Percentiles rank a stretch among this genome's conserved stretches.
phyloP scores from a whole-genome alignment of 2,329 filamentous ascomycete genomes.

The Ophiobolus disseminans region DNA sequence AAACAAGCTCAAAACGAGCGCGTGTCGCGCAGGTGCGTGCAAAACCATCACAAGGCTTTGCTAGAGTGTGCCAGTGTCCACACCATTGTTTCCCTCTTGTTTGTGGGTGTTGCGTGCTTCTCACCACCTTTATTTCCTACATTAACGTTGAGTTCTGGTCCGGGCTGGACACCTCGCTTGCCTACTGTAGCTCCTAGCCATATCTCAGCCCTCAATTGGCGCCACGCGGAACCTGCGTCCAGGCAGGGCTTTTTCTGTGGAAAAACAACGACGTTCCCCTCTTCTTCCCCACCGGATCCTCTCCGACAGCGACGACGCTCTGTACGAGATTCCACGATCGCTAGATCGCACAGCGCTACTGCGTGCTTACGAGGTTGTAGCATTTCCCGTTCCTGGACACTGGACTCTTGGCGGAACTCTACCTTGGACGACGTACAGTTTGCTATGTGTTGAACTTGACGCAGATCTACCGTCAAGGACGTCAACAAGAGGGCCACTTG shows the following conservation, averaged over 20 bases:
- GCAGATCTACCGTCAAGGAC: too few species aligned
- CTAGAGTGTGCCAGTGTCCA: too few species aligned
- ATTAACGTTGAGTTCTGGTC: not conserved
- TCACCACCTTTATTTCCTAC: not conserved
- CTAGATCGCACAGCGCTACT: not conserved
- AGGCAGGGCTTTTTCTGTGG: too few species aligned
- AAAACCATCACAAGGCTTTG: too few species aligned
- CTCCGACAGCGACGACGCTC: not conserved
- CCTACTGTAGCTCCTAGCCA: not conserved
- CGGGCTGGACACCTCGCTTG: conserved; percentile 2
- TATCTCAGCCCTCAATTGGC: conserved; percentile 8
- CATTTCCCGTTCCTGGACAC: not conserved
- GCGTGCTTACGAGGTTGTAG: too few species aligned
- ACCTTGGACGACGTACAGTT: not conserved
- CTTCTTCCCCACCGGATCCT: not conserved
- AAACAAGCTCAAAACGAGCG: not conserved
- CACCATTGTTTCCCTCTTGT: too few species aligned
- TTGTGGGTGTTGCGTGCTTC: not conserved
- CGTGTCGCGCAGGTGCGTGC: too few species aligned
- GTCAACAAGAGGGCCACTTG: too few species aligned
- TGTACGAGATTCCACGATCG: not conserved
- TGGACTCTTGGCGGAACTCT: not conserved
- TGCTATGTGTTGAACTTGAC: not conserved
- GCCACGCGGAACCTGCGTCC: not conserved
- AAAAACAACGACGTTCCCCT: not conserved